phyloP scores from a whole-genome alignment of 805 yeast genomes.

The Zygosaccharomyces kombuchaensis region DNA sequence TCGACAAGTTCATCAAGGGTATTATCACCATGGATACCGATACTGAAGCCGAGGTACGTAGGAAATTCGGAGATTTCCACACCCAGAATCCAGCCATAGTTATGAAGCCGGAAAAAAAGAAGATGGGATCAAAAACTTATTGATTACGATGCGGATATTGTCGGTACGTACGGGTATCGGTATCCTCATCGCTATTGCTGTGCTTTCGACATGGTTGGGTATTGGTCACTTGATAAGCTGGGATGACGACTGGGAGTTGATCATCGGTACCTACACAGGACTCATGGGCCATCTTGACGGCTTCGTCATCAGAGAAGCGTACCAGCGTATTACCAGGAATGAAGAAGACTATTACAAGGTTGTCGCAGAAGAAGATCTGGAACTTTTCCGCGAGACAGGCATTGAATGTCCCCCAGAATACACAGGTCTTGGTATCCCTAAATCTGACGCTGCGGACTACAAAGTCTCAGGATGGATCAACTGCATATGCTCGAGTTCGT shows the following conservation, averaged over 20 bases:
- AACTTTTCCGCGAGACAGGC: slow-evolving; percentile 29
- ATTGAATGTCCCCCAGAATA: slow-evolving; percentile 25
- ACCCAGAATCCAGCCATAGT: slow-evolving; percentile 27
- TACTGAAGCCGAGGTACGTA: slow-evolving; percentile 30
- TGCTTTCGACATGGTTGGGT: slow-evolving; percentile 38
- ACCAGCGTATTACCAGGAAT: slow-evolving; percentile 27
- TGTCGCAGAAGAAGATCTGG: slow-evolving; percentile 34
- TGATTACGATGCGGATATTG: slow-evolving; percentile 39
- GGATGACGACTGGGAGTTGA: slow-evolving; percentile 43
- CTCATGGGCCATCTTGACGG: slow-evolving; percentile 43
- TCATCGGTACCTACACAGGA: slow-evolving; percentile 46
- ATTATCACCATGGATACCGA: slow-evolving; percentile 29
- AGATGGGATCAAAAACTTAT: slow-evolving; percentile 25
- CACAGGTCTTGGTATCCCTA: slow-evolving; percentile 9
- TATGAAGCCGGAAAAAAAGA: slow-evolving; percentile 18
- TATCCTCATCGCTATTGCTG: slow-evolving; percentile 32
- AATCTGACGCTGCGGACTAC: slow-evolving; percentile 17
- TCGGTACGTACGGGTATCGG: slow-evolving; percentile 45
- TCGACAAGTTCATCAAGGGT: slow-evolving; percentile 21
- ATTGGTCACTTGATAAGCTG: slow-evolving; percentile 38
- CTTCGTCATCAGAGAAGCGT: slow-evolving; percentile 39
- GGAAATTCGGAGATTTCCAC: slow-evolving; percentile 17
- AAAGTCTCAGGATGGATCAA: slow-evolving; percentile 28
- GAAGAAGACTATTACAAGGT: slow-evolving; percentile 27
- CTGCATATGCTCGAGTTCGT: slow-evolving; percentile 32